Base-by-base conservation (phyloP, 176 grass and related monocot genomes). In the Tuctoria greenei region DNA sequence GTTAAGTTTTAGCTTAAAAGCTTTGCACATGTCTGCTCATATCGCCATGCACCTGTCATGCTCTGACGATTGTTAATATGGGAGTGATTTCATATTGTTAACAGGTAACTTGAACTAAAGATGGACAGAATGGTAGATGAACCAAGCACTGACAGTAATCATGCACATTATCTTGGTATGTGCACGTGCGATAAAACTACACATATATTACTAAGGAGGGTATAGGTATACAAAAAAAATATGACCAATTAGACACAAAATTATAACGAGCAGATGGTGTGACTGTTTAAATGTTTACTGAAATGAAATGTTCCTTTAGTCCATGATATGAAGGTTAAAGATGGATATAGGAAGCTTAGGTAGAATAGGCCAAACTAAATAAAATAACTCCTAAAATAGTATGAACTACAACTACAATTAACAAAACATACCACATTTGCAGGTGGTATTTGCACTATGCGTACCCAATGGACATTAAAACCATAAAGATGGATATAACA, bases 1-100 rank as follows among this genome's bases (percentile, higher is more conserved):
- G 43, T 27, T 74, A 81, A 4, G 18, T 69, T 67, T 67, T 79
- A 67, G 31, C 18, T 73, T 57, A 27, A 51, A 17, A 20, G 49
- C 6, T 54, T 21, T 54, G 47, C 51, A 54, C 20, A 51, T 51
- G 51, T 65, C 8, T 69, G 45, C 65, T 35, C 66, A 79, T 47
- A 80, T 25, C 5, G 9, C 18, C 13, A 20, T 37, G 26, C 38
- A 35, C n/a, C 20, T 59, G 65, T 36, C 25, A 36, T 24, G 34
- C 11, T 24, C 38, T 79, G 37, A 36, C 0, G 35, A 26, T 46
- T 27, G 35, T 47, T 69, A 69, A 69, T 23, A 56, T 38, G 24
- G 38, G 16, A 68, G 24, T 44, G 18, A 24, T 56, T 46, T 6
- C 35, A 23, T 36, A 55, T 69, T 43, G 37, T 37, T 45, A 42